Evolutionary conservation across 1,284 basidiomycete species (phyloP).

Genomic region (Ganoderma boninense): DNA sequence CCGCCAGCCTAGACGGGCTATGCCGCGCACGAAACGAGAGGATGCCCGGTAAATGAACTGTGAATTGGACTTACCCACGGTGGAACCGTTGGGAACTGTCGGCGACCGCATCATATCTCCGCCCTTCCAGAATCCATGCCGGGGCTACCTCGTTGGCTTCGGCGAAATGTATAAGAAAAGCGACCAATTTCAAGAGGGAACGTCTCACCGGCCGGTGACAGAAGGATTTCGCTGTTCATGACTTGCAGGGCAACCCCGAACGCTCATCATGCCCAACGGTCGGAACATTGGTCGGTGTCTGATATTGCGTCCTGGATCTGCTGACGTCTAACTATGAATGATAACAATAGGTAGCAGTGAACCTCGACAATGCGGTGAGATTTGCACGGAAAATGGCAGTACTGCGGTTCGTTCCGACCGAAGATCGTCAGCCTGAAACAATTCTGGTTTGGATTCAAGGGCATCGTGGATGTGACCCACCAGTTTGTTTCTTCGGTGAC

Average conservation of each 20-base stretch:
- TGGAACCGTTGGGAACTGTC: constrained; percentile 10
- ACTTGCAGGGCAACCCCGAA: not conserved
- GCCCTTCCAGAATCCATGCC: constrained; percentile 13
- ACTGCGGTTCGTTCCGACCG: not conserved
- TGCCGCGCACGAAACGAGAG: not conserved
- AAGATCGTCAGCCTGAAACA: not conserved
- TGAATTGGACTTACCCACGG: constrained; percentile 1
- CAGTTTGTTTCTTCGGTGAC: not conserved
- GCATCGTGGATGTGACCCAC: constrained; percentile 1
- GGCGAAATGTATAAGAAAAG: not conserved
- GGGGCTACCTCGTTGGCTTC: not conserved
- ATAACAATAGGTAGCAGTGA: not conserved
- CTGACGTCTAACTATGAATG: not conserved
- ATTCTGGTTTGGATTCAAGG: not conserved
- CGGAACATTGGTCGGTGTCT: not conserved
- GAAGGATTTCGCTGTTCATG: not conserved
- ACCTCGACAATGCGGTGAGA: not conserved
- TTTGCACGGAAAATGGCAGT: constrained; percentile 1
- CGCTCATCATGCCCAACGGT: not conserved
- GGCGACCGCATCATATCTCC: constrained; percentile 31
- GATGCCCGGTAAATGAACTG: not conserved
- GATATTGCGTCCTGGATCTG: not conserved
- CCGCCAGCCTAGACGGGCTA: not conserved
- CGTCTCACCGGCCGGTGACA: constrained; percentile 9
- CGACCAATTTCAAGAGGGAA: not conserved